Percentiles rank a stretch among this genome's conserved stretches.
phyloP scores from a whole-genome alignment of 2,329 filamentous ascomycete species.

The Aspergillus tubingensis region DNA sequence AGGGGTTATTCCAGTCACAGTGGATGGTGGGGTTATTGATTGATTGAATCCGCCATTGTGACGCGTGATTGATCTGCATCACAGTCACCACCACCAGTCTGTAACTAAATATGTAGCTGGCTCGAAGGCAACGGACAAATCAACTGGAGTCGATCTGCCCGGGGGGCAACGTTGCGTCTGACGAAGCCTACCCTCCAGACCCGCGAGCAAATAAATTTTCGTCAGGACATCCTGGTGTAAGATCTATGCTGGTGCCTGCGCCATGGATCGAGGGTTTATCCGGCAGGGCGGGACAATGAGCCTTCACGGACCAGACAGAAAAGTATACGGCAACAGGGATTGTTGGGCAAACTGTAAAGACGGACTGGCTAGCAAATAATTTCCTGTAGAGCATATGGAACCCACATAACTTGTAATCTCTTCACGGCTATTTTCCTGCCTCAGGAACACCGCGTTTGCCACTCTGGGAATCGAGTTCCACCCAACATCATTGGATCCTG shows the following conservation, averaged over 20 bases:
- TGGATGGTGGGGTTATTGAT: not conserved
- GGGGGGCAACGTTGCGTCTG: conserved; percentile 10
- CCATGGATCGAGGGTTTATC: conserved; percentile 7
- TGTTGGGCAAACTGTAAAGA: not conserved
- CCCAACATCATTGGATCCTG: conserved; percentile 1
- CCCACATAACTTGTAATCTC: not conserved
- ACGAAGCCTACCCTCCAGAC: conserved; percentile 2
- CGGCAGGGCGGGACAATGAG: conserved; percentile 3
- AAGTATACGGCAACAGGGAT: not conserved
- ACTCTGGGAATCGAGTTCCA: conserved; percentile 3
- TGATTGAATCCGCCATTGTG: not conserved
- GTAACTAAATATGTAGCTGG: not conserved
- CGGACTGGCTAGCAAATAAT: not conserved
- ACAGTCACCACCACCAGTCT: not conserved
- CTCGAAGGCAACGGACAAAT: not conserved
- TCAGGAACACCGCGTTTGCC: not conserved
- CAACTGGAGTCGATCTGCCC: conserved; percentile 10
- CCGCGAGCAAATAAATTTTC: not conserved
- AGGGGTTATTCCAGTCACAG: conserved; percentile 7
- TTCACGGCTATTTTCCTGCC: not conserved
- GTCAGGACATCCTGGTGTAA: not conserved
- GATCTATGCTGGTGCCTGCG: conserved; percentile 11
- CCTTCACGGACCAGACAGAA: not conserved
- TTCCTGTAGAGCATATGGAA: not conserved
- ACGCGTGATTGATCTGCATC: conserved; percentile 10